These are phyloP conservation scores for Trichoderma sp. DNA, from an alignment of 2,329 filamentous ascomycete genomes.

Conservation along the genomic window DNA sequence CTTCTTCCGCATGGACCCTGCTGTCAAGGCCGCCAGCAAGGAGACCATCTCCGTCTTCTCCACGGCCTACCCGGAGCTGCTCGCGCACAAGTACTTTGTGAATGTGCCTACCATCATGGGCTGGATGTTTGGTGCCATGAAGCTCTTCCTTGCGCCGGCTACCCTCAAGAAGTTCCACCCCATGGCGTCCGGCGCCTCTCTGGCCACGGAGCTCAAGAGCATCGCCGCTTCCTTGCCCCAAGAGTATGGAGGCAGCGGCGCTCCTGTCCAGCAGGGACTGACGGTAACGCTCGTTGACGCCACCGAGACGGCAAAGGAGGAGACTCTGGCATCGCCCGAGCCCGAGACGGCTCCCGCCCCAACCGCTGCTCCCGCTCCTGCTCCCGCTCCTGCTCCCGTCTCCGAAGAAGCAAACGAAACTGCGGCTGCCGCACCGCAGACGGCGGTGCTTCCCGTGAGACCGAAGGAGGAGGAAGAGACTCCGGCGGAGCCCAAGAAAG, in stretches of 20 bases:
- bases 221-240: constrained; percentile 69
- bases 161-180: constrained; percentile 81
- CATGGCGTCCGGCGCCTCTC: constrained; percentile 69
- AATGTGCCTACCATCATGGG: constrained; percentile 92
- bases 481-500: neutral
- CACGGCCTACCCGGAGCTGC: constrained; percentile 83
- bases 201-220: constrained; percentile 61
- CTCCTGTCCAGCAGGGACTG: constrained; percentile 44
- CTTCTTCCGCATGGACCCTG: constrained; percentile 79
- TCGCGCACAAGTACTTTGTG: constrained; percentile 88
- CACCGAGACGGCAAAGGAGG: constrained; percentile 27
- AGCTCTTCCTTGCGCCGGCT: constrained; percentile 71
- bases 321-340: constrained; percentile 25
- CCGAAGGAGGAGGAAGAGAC: constrained; percentile 26
- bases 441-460: constrained; percentile 22
- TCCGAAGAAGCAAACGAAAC: neutral
- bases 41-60: constrained; percentile 82
- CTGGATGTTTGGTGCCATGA: constrained; percentile 77
- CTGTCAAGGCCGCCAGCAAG: constrained; percentile 73
- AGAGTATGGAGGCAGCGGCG: constrained; percentile 76
- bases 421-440: constrained; percentile 19
- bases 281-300: constrained; percentile 38
- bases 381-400: neutral
- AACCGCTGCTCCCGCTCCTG: no score
- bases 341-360: neutral